Evolutionary conservation across 2,329 filamentous ascomycete species (phyloP).

Genomic region (Penicillium crustosum): DNA sequence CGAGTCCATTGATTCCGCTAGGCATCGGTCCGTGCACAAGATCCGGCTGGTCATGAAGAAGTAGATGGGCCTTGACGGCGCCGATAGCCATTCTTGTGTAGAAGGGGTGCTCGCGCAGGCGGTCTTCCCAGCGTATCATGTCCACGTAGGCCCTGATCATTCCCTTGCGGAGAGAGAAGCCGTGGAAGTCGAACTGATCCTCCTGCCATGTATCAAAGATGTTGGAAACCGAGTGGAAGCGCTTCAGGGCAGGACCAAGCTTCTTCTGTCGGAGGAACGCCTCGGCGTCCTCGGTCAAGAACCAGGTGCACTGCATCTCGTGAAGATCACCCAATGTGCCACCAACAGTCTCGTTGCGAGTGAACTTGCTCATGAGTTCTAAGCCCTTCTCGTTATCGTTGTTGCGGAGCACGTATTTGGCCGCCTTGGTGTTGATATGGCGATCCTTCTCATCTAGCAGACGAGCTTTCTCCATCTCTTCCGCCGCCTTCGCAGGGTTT

Average conservation of each 20-base stretch:
- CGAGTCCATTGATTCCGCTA: constrained; percentile 55
- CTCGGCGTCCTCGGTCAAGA: constrained; percentile 89
- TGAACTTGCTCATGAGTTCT: constrained; percentile 90
- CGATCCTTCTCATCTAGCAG: constrained; percentile 84
- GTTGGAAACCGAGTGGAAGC: constrained; percentile 82
- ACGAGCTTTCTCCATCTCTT: constrained; percentile 84
- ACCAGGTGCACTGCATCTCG: constrained; percentile 99
- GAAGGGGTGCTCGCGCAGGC: constrained; percentile 87
- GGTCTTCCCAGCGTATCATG: constrained; percentile 95
- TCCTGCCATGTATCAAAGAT: constrained; percentile 98
- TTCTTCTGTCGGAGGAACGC: constrained; percentile 81
- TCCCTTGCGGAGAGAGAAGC: constrained; percentile 93
- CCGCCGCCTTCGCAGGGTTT: constrained; percentile 73
- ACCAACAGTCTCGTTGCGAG: constrained; percentile 81
- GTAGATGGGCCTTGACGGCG: constrained; percentile 76
- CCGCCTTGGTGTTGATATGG: constrained; percentile 97
- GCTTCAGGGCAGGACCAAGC: constrained; percentile 81
- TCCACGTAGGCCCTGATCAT: constrained; percentile 93
- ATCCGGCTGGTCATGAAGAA: constrained; percentile 72
- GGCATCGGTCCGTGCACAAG: constrained; percentile 60
- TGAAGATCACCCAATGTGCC: constrained; percentile 87
- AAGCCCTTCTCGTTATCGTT: constrained; percentile 84
- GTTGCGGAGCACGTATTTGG: constrained; percentile 94
- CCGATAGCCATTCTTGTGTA: constrained; percentile 80
- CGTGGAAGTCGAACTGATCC: constrained; percentile 98